Conservation (phyloP, 73 alveolate species). For the Paramecium caudatum region DNA sequence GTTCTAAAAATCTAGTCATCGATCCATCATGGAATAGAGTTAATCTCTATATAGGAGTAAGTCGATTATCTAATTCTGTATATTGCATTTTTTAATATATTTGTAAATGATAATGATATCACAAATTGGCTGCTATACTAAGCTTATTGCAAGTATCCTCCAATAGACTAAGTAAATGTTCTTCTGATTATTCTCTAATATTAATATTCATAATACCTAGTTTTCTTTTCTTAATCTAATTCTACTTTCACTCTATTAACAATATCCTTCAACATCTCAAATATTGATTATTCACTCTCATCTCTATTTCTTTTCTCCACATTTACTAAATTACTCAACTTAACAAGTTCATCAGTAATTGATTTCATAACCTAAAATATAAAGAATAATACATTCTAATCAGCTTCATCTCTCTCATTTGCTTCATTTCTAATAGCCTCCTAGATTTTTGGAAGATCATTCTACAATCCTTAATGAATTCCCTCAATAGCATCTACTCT, state of each 20-base stretch:
- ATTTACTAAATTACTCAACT: constrained; percentile 15
- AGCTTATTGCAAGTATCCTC: constrained; percentile 69
- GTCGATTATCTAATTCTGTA: background rate
- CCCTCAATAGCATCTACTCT: constrained; percentile 64
- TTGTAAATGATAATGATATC: constrained; percentile 31
- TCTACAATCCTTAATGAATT: constrained; percentile 63
- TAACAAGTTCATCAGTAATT: constrained; percentile 61
- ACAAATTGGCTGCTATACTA: constrained; percentile 64
- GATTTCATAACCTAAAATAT: constrained; percentile 60
- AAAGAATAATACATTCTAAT: constrained; percentile 17
- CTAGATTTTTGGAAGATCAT: constrained; percentile 63
- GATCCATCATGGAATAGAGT: constrained; percentile 19
- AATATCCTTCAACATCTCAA: constrained; percentile 64
- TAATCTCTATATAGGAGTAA: background rate
- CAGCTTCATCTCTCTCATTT: constrained; percentile 65
- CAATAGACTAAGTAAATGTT: constrained; percentile 8
- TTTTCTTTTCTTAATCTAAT: constrained; percentile 62
- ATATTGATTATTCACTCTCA: constrained; percentile 67
- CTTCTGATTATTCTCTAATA: constrained; percentile 55
- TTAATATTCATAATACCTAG: constrained; percentile 23
- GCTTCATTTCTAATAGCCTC: constrained; percentile 63
- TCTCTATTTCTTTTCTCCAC: constrained; percentile 63
- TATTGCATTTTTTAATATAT: constrained; percentile 16
- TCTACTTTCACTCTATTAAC: constrained; percentile 68
- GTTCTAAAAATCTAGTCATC: constrained; percentile 24